Evolutionary conservation across 148 eudicot genomes (phyloP), one percentile per base, ranked within the genome.

Genomic region (Limonium bicolor): DNA sequence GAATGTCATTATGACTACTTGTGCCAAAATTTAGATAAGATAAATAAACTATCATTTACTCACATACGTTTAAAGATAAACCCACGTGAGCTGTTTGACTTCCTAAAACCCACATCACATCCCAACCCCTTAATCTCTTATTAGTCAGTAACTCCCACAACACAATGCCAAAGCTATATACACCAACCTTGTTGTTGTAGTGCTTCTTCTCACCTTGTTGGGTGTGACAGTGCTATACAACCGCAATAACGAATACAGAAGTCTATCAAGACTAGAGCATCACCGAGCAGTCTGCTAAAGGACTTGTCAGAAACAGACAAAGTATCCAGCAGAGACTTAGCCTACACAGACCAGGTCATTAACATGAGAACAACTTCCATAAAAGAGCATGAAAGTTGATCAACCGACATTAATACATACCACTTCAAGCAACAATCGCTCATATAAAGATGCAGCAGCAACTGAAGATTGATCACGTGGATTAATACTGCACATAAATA

Each of bases 181-280:
- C 95, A 61, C 80, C 97, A 56, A 90, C 97, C 63, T 78, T 84
- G 78, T 90, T 90, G 54, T 90, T 90, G 65, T 90, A 90, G 64
- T 84, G 95, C 74, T 90, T 84, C 60, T 90, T 90, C 66, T 90
- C 95, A 48, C 97, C 95, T 53, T 77, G 95, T 13, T 92, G 92
- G 84, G 67, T 30, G 97, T 84, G 43, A 88, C 97, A 10, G 94
- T 83, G 68, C 92, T 88, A 49, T 88, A 88, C 65, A 88, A 54
- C 94, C 84, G 77, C 71, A 68, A 60, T 15, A 20, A 37, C n/a
- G n/a, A n/a, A n/a, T n/a, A n/a, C n/a, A n/a, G n/a, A n/a, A n/a
- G n/a, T n/a, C n/a, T n/a, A n/a, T 73, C 70, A 92, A 59, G 18
- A 29, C 46, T 17, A 95, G 99, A 56, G 77, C 95, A 78, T 92